Evolutionary conservation across 371 early-diverging fungal species (phyloP), one percentile per base, ranked within the genome.

Genomic region (Gilbertella persicaria): DNA sequence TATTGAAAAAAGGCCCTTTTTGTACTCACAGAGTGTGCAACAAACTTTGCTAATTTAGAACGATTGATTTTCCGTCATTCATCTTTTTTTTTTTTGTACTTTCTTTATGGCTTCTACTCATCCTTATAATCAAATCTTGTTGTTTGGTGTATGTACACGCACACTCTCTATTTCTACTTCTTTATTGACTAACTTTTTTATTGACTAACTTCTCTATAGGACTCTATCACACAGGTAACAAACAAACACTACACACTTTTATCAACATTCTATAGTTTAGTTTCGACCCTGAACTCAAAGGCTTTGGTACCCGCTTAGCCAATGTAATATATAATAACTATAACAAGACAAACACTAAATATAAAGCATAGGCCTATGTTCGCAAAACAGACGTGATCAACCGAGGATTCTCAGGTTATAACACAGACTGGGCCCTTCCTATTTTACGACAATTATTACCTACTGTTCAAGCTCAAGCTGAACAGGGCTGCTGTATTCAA

Each of bases 351-450:
- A 50, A 5, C 10, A 24, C 26, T 23, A 20, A n/a, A 46, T 17
- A 14, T 14, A 14, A 17, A 7, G n/a, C 2, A 3, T 51, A 79
- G 79, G 67, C 71, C 0, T 94, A 89, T 59, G 69, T 80, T 29
- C 81, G 94, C n/a, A 85, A 83, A 53, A 42, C 86, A 5, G 93
- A 93, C 50, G 75, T 95, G 0, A 52, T 91, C 24, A 92, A 89
- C 58, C 79, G 93, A 10, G 95, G 94, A 0, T 91, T 80, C 62
- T 80, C 86, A 8, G 91, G 93, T 4, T 92, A 84, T 66, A 92
- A 84, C 50, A 87, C 92, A 0, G 83, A 85, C 30, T 86, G 87
- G 84, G 79, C 78, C 1, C 55, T 80, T 14, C 73, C 78, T 13
- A 58, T 92, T 10, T 62, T 91, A 21, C 75, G 75, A 0, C 80